Evolutionary conservation across 179 eudicot species (phyloP).

Genomic region (Beta corolliflora): DNA sequence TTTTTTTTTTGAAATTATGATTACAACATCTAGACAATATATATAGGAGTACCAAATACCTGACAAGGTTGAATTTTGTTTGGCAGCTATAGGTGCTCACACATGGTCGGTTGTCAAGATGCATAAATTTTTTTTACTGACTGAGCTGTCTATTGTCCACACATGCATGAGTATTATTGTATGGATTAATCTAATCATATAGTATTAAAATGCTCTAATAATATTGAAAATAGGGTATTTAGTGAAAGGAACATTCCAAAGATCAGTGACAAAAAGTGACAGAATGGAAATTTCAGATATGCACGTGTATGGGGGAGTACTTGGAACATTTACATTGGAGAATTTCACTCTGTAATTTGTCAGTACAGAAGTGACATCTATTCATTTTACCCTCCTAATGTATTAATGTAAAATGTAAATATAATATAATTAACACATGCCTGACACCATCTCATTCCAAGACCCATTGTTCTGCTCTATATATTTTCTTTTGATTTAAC

Average conservation of each 20-base stretch:
- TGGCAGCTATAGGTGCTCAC: constrained; percentile 16
- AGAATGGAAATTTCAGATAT: constrained; percentile 31
- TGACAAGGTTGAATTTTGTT: constrained; percentile 12
- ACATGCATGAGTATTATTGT: background rate
- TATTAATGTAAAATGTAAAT: background rate
- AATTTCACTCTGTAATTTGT: constrained; percentile 25
- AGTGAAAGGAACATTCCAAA: constrained; percentile 36
- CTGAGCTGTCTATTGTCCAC: background rate
- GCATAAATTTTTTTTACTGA: background rate
- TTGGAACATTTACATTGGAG: constrained; percentile 40
- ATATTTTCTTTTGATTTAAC: constrained; percentile 33
- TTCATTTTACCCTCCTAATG: background rate
- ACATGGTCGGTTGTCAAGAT: constrained; percentile 18
- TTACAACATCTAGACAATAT: background rate
- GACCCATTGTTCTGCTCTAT: background rate
- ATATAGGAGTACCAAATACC: constrained; percentile 9
- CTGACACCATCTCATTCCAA: constrained; percentile 20
- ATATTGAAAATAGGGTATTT: background rate
- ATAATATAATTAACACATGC: constrained; percentile 8
- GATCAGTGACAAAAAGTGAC: constrained; percentile 36
- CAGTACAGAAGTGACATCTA: constrained; percentile 18
- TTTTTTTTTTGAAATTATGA: too few species aligned
- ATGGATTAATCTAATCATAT: constrained; percentile 1
- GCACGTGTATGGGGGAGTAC: constrained; percentile 26
- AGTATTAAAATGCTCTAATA: background rate